phyloP scores from a whole-genome alignment of 108 stramenopile genomes.

The Nitzschia inconspicua region DNA sequence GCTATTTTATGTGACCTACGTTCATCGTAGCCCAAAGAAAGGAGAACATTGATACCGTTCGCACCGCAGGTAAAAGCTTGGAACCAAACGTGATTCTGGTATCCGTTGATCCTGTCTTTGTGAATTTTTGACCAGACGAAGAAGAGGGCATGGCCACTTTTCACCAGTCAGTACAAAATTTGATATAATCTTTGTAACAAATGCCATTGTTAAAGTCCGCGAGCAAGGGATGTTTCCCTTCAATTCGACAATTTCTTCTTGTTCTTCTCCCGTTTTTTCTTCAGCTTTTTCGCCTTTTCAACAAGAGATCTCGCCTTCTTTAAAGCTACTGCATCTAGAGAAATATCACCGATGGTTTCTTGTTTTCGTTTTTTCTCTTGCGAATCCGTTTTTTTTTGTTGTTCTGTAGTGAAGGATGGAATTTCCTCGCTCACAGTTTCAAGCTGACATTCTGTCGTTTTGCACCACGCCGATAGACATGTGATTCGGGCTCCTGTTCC shows the following conservation, averaged over 20 bases:
- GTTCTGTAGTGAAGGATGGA: slow-evolving; percentile 8
- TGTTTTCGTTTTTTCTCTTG: slow-evolving; percentile 10
- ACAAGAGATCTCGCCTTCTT: slow-evolving; percentile 75
- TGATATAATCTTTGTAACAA: too few relatives aligned
- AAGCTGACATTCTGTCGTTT: slow-evolving; percentile 12
- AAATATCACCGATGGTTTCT: slow-evolving; percentile 16
- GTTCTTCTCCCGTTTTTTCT: slow-evolving; percentile 61
- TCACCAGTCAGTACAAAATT: too few relatives aligned
- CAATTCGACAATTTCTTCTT: slow-evolving; percentile 25
- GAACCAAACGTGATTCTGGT: too few relatives aligned
- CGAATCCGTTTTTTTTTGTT: slow-evolving; percentile 25
- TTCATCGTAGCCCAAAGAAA: too few relatives aligned
- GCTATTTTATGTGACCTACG: too few relatives aligned
- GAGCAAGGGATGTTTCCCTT: too few relatives aligned
- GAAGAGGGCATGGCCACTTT: too few relatives aligned
- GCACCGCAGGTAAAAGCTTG: too few relatives aligned
- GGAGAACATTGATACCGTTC: too few relatives aligned
- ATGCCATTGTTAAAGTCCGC: too few relatives aligned
- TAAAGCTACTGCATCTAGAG: slow-evolving; percentile 51
- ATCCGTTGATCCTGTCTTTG: too few relatives aligned
- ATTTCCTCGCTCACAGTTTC: slow-evolving; percentile 1
- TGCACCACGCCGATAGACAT: slow-evolving; percentile 69
- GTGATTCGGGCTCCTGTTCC: slow-evolving; percentile 88
- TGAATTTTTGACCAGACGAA: too few relatives aligned
- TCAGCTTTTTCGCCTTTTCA: slow-evolving; percentile 62